A percentile compares a stretch with the other conserved stretches of the same genome.
phyloP scores from a whole-genome alignment of 768 basidiomycete genomes.

The Dentipellis sp. region DNA sequence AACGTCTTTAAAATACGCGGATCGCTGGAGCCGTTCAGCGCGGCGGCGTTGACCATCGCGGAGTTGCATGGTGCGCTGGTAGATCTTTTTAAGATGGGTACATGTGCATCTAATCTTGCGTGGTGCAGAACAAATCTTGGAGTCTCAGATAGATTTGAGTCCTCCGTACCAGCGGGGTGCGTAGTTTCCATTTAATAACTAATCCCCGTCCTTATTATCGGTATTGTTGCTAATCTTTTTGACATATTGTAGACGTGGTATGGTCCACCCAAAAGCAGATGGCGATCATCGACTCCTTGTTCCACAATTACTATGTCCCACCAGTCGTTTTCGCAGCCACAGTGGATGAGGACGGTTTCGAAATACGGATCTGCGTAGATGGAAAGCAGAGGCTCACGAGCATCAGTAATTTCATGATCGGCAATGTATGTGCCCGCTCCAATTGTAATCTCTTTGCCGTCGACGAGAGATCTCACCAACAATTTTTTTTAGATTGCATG shows the following conservation, averaged over 20 bases:
- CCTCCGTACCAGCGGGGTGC: conserved; percentile 67
- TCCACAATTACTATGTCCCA: conserved; percentile 73
- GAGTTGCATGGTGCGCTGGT: conserved; percentile 17
- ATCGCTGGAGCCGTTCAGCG: conserved; percentile 11
- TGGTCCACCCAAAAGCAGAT: conserved; percentile 73
- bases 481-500: conserved; percentile 38
- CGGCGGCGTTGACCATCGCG: conserved; percentile 15
- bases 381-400: conserved; percentile 79
- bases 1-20: conserved; percentile 15
- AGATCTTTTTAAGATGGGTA: neutral
- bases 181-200: conserved; percentile 5
- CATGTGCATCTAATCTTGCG: neutral
- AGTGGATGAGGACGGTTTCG: conserved; percentile 27
- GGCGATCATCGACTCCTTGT: conserved; percentile 66
- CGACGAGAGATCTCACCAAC: neutral
- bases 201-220: neutral
- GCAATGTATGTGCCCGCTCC: conserved; percentile 36
- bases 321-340: conserved; percentile 62
- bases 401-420: conserved; percentile 65
- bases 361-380: conserved; percentile 52
- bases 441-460: neutral
- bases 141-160: conserved; percentile 59
- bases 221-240: neutral
- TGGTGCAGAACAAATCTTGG: conserved; percentile 48
- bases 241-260: conserved; percentile 58